A percentile compares a stretch with the other conserved stretches of the same genome.
Conservation (phyloP, 2,329 filamentous ascomycete genomes). For the Paracoccidioides lutzii region DNA sequence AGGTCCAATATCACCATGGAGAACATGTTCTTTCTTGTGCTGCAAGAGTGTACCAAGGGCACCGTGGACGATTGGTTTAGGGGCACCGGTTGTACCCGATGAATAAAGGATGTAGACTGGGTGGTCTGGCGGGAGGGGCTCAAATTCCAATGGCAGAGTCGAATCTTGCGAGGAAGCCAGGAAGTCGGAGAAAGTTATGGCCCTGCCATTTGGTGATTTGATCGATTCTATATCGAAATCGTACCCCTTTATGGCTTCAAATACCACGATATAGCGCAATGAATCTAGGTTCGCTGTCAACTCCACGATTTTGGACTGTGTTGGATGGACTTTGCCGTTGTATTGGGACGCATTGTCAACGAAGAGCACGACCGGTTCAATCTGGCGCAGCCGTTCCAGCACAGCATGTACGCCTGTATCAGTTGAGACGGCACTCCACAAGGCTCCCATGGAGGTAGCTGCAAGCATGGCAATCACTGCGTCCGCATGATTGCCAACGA, state of each 20-base stretch:
- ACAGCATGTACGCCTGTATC: conserved; percentile 88
- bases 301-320: conserved; percentile 63
- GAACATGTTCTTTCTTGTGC: conserved; percentile 89
- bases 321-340: conserved; percentile 81
- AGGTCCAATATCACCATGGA: conserved; percentile 69
- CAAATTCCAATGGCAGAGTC: conserved; percentile 45
- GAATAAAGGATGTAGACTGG: conserved; percentile 92
- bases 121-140: conserved; percentile 69
- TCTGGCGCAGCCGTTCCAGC: conserved; percentile 73
- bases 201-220: conserved; percentile 25
- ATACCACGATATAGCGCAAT: conserved; percentile 59
- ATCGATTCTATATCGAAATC: conserved; percentile 25
- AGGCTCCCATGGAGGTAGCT: conserved; percentile 65
- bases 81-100: conserved; percentile 72
- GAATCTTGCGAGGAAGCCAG: conserved; percentile 29
- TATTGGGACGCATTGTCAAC: conserved; percentile 81
- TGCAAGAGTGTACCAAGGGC: conserved; percentile 81
- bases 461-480: conserved; percentile 81
- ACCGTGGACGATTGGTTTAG: conserved; percentile 91
- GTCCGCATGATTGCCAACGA: conserved; percentile 80
- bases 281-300: conserved; percentile 56
- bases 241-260: conserved; percentile 48
- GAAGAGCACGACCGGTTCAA: conserved; percentile 69
- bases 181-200: conserved; percentile 33
- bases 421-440: conserved; percentile 88